A percentile compares a stretch with the other conserved stretches of the same genome.
phyloP scores from a whole-genome alignment of 495 filamentous ascomycete genomes.

The Aspergillus biplanus region DNA sequence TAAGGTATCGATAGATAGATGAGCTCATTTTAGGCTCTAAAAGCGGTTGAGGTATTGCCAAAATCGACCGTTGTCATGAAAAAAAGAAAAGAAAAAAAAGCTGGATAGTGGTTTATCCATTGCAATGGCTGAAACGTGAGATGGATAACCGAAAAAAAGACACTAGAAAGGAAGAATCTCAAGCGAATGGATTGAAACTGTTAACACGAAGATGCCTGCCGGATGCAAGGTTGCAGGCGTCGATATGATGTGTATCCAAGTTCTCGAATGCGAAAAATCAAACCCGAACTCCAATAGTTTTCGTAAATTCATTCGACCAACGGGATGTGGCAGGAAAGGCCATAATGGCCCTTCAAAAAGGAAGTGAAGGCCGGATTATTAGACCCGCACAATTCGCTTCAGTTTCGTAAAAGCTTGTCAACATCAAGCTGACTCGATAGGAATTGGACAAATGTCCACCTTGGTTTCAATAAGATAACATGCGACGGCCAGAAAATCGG shows the following conservation, averaged over 20 bases:
- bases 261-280: conserved; percentile 16
- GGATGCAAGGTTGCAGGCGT: conserved; percentile 12
- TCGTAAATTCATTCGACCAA: conserved; percentile 22
- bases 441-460: neutral
- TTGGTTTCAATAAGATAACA: conserved; percentile 66
- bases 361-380: neutral
- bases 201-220: neutral
- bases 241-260: conserved; percentile 12
- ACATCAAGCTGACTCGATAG: conserved; percentile 10
- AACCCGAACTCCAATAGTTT: conserved; percentile 17
- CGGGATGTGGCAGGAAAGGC: conserved; percentile 9
- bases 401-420: conserved; percentile 6
- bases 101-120: conserved; percentile 4
- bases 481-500: conserved; percentile 64
- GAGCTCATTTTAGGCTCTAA: conserved; percentile 2
- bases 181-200: conserved; percentile 26
- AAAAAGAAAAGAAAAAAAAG: conserved; percentile 18
- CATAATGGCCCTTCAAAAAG: conserved; percentile 3
- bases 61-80: neutral
- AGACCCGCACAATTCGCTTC: neutral
- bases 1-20: conserved; percentile 2
- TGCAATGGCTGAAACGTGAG: neutral
- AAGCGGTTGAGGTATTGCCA: neutral
- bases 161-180: conserved; percentile 19
- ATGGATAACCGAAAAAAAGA: neutral